Percentiles rank a stretch among this genome's conserved stretches.
Evolutionary conservation across 2,329 filamentous ascomycete genomes (phyloP).

Genomic region (Hypoxylon sp.): DNA sequence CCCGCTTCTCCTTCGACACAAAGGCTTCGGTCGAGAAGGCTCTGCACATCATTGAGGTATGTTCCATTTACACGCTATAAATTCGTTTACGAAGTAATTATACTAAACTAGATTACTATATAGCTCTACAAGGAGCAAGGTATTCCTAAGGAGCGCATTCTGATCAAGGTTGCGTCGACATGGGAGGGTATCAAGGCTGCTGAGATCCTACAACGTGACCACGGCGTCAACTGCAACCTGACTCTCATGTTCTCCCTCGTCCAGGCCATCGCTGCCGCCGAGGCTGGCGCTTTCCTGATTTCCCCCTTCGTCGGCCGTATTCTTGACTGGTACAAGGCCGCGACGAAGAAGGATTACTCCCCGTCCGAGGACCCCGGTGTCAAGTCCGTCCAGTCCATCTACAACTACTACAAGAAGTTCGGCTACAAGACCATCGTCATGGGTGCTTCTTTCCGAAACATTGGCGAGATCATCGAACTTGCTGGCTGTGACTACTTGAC

Average conservation of each 20-base stretch:
- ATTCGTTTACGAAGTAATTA: background rate
- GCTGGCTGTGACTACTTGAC: slow-evolving; percentile 99
- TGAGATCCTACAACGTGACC: slow-evolving; percentile 94
- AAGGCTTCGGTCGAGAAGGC: slow-evolving; percentile 95
- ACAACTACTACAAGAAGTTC: slow-evolving; percentile 99
- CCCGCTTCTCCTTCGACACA: slow-evolving; percentile 94
- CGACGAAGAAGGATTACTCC: slow-evolving; percentile 92
- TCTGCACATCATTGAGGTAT: slow-evolving; percentile 93
- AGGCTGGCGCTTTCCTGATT: slow-evolving; percentile 97
- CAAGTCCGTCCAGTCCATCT: slow-evolving; percentile 92
- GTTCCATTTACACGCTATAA: slow-evolving; percentile 51
- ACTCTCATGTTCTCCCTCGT: slow-evolving; percentile 98
- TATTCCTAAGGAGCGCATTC: slow-evolving; percentile 91
- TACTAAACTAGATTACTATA: slow-evolving; percentile 33
- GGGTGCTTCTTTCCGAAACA: slow-evolving; percentile 98
- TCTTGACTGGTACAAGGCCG: slow-evolving; percentile 99
- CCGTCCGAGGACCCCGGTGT: slow-evolving; percentile 96
- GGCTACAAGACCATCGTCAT: slow-evolving; percentile 99
- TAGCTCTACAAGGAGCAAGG: slow-evolving; percentile 95
- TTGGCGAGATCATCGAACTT: slow-evolving; percentile 97
- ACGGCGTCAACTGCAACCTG: slow-evolving; percentile 98
- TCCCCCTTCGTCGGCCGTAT: slow-evolving; percentile 99
- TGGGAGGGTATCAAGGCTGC: slow-evolving; percentile 99
- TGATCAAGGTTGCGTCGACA: slow-evolving; percentile 99
- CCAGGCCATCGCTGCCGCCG: slow-evolving; percentile 95